Evolutionary conservation across 306 rosid species (phyloP).

Genomic region (Argentina anserina): DNA sequence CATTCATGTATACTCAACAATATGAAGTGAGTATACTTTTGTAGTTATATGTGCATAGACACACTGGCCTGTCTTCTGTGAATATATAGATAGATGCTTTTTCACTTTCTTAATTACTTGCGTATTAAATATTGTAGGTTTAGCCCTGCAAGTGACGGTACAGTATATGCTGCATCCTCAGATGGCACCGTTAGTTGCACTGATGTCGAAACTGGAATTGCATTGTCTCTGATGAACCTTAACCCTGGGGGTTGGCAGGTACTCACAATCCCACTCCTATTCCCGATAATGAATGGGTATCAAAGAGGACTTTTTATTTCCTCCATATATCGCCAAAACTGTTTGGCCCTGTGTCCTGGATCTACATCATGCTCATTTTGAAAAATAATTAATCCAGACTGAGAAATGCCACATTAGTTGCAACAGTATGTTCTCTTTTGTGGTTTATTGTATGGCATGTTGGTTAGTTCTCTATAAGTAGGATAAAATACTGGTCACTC

Average conservation of each 20-base stretch:
- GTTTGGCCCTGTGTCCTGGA: neutral
- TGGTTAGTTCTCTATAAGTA: neutral
- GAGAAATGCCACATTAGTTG: neutral
- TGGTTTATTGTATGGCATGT: neutral
- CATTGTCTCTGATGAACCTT: conserved; percentile 58
- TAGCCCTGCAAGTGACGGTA: conserved; percentile 63
- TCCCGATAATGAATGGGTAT: neutral
- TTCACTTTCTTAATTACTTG: neutral
- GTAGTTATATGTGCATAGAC: neutral
- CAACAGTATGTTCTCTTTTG: conserved; percentile 1
- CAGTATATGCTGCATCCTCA: conserved; percentile 78
- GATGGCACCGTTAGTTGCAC: conserved; percentile 81
- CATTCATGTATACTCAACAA: conserved; percentile 81
- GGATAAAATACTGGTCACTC: no score
- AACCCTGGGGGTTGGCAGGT: conserved; percentile 97
- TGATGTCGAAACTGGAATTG: conserved; percentile 85
- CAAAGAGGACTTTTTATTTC: neutral
- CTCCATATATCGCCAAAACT: neutral
- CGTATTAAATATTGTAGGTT: conserved; percentile 45
- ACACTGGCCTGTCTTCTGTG: neutral
- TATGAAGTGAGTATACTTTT: conserved; percentile 58
- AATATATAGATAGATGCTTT: neutral
- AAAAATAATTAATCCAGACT: neutral
- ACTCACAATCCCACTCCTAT: conserved; percentile 5
- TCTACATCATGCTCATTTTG: neutral